Conservation (phyloP, 2,329 filamentous ascomycete species). For the Sphaerulina musiva region DNA sequence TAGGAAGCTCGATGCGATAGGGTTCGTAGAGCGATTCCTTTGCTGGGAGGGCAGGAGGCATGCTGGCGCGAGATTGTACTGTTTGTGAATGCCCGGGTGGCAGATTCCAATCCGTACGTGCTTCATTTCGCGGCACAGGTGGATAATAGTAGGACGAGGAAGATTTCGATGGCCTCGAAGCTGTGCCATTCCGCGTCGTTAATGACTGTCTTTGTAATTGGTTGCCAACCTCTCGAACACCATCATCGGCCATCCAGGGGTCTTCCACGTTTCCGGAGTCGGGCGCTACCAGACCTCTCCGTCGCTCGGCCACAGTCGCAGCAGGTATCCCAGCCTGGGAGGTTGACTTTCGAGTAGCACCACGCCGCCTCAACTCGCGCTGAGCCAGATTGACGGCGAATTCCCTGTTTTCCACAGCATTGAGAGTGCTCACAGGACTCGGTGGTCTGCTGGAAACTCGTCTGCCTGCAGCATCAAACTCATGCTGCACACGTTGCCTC, state of each 20-base stretch:
- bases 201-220: slow-evolving; percentile 18
- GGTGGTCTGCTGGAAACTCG: slow-evolving; percentile 4
- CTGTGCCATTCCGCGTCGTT: slow-evolving; percentile 6
- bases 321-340: slow-evolving; percentile 53
- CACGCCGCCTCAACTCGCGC: slow-evolving; percentile 62
- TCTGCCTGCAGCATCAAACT: slow-evolving; percentile 18
- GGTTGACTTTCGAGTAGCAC: slow-evolving; percentile 47
- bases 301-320: slow-evolving; percentile 30
- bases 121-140: slow-evolving; percentile 38
- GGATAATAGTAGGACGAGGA: slow-evolving; percentile 39
- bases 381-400: slow-evolving; percentile 71
- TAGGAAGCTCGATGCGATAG: slow-evolving; percentile 8
- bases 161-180: slow-evolving; percentile 1
- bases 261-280: slow-evolving; percentile 16
- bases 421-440: slow-evolving; percentile 40
- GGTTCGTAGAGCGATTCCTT: slow-evolving; percentile 26
- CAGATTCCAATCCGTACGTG: slow-evolving; percentile 31
- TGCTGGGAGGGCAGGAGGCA: slow-evolving; percentile 26
- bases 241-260: slow-evolving; percentile 11
- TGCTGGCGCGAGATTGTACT: slow-evolving; percentile 21
- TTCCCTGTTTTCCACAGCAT: slow-evolving; percentile 64
- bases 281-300: slow-evolving; percentile 26
- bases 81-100: slow-evolving; percentile 24
- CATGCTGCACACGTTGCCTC: slow-evolving; percentile 21
- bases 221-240: slow-evolving; percentile 25